Base-by-base conservation (phyloP, 2,329 filamentous ascomycete genomes). In the Leptographium procerum region DNA sequence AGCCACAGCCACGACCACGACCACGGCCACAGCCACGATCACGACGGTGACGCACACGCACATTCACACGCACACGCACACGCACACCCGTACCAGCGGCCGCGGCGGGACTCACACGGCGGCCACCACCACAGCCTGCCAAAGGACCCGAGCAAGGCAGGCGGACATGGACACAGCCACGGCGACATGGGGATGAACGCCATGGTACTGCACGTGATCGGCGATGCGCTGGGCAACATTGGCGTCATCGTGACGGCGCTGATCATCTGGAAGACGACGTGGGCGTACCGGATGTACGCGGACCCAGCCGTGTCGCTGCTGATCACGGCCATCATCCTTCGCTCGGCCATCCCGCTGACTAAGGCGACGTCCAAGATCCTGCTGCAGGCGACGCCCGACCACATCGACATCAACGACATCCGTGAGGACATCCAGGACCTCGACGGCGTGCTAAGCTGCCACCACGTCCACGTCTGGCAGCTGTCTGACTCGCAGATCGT, bases 391-490 rank as follows among this genome's bases (percentile, higher is more conserved):
- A 95, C 94, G 0, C 94, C 94, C 0, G 86, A 91, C 60, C 88
- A 92, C 57, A 85, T 99, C 66, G 86, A 86, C 65, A 83, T 96
- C 59, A 87, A 91, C 63, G 89, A 97, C 60, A 92, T 99, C 71
- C 88, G 90, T 64, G 86, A 92, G 64, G 94, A 99, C 69, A 96
- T 99, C 57, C 83, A 91, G 68, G 75, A 82, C 19, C 83, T 99
- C 7, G 87, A 88, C 0, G 91, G 91, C 48, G 88, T 99, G 53
- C 77, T 94, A 61, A 90, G 88, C 69, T 96, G 91, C 68, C 94
- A 99, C 72, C 92, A 99, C 70, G 80, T 99, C 26, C 94, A 99
- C 70, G 91, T 99, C 62, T 99, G 94, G 94, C 92, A 97, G 71
- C 81, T 99, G 36, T 95, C 88, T 19, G 92, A 97, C 69, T 94